These are phyloP conservation scores for Pecoramyces ruminantium DNA, from an alignment of 192 early-diverging fungal species.

Conservation along the genomic window DNA sequence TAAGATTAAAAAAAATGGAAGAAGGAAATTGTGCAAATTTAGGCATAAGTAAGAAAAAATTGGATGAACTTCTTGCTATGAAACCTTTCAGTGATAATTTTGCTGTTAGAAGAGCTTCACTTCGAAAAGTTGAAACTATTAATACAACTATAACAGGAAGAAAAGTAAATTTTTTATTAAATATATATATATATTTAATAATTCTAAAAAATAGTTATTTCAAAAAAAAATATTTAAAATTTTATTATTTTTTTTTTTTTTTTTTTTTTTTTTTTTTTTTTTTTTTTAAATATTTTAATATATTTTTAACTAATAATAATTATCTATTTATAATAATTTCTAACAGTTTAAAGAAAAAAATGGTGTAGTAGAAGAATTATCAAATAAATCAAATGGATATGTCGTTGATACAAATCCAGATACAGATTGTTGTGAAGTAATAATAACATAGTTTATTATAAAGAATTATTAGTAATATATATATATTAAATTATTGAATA, in stretches of 20 bases:
- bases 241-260: too few species aligned
- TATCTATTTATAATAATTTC: too few species aligned
- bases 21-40: not conserved
- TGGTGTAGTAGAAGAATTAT: not conserved
- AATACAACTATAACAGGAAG: not conserved
- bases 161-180: not conserved
- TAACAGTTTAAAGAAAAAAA: not conserved
- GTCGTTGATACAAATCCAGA: not conserved
- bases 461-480: too few species aligned
- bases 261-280: too few species aligned
- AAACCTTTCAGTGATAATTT: not conserved
- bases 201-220: too few species aligned
- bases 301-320: too few species aligned
- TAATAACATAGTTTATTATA: too few species aligned
- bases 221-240: too few species aligned
- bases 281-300: too few species aligned
- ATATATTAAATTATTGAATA: too few species aligned
- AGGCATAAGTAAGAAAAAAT: not conserved
- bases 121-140: not conserved
- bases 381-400: not conserved
- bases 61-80: not conserved
- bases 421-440: not conserved
- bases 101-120: not conserved
- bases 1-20: not conserved
- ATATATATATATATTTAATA: too few species aligned